These are phyloP conservation scores for Botrytis medusae DNA, from an alignment of 2,329 filamentous ascomycete species.

Conservation along the genomic window DNA sequence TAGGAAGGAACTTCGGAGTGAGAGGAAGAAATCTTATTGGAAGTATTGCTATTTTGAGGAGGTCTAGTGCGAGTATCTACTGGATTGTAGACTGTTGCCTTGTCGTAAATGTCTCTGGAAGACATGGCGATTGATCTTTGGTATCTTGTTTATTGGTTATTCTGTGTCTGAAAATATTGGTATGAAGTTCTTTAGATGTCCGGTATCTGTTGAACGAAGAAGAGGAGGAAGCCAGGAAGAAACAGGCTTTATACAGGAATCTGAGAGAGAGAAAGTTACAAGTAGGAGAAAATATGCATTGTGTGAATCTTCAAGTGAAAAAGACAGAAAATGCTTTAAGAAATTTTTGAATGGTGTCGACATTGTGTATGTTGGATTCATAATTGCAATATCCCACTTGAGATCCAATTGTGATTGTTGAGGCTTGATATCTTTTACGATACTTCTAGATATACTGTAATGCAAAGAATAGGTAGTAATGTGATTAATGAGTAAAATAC, in stretches of 20 bases:
- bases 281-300: neutral
- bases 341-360: neutral
- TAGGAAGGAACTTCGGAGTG: neutral
- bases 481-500: neutral
- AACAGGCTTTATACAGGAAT: neutral
- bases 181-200: neutral
- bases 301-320: slow-evolving; percentile 1
- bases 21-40: neutral
- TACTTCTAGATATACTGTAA: neutral
- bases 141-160: neutral
- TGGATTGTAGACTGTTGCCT: neutral
- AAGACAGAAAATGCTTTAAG: neutral
- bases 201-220: neutral
- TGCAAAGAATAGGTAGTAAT: neutral
- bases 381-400: neutral
- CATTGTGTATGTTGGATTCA: neutral
- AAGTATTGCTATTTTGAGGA: neutral
- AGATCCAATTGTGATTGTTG: slow-evolving; percentile 9
- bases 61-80: neutral
- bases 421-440: neutral
- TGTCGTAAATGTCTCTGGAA: slow-evolving; percentile 14
- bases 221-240: neutral
- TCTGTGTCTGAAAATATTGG: neutral
- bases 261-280: too few species aligned
- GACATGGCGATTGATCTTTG: slow-evolving; percentile 5